These are phyloP conservation scores for Pelargonium fulgidum DNA, from an alignment of 441 rosid genomes.

Conservation along the genomic window DNA sequence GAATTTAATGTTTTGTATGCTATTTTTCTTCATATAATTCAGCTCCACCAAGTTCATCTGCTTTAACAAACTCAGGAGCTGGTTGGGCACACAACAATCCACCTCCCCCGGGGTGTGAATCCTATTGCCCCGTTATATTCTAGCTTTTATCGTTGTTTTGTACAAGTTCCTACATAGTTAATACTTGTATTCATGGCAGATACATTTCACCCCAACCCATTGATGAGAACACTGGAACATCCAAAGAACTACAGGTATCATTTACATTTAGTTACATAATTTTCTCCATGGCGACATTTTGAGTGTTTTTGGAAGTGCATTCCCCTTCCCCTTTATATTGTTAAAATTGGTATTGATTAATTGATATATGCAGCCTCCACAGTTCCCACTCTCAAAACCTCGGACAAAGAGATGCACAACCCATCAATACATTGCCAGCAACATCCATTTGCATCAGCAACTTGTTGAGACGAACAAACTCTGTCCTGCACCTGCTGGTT, in stretches of 20 bases:
- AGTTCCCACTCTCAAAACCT: slow-evolving; percentile 26
- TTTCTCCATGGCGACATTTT: too few species aligned
- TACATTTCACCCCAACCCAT: slow-evolving; percentile 11
- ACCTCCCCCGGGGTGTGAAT: not conserved
- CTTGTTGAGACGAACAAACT: slow-evolving; percentile 29
- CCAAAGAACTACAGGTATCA: not conserved
- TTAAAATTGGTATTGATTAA: slow-evolving; percentile 10
- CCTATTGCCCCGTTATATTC: not conserved
- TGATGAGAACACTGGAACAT: slow-evolving; percentile 25
- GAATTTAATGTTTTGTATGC: slow-evolving; percentile 7
- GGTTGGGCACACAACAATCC: not conserved
- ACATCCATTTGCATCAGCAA: slow-evolving; percentile 43
- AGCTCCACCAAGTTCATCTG: not conserved
- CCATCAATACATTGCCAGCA: slow-evolving; percentile 44
- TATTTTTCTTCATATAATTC: not conserved
- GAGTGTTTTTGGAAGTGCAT: not conserved
- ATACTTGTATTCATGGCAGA: not conserved
- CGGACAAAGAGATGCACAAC: slow-evolving; percentile 43
- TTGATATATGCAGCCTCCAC: slow-evolving; percentile 26
- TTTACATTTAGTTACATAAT: not conserved
- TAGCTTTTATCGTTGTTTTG: not conserved
- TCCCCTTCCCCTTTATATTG: slow-evolving; percentile 9
- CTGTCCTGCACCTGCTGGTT: slow-evolving; percentile 26
- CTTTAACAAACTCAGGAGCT: not conserved
- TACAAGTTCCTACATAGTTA: not conserved